Conservation (phyloP, 257 asterid species). For the Dorcoceras hygrometricum region DNA sequence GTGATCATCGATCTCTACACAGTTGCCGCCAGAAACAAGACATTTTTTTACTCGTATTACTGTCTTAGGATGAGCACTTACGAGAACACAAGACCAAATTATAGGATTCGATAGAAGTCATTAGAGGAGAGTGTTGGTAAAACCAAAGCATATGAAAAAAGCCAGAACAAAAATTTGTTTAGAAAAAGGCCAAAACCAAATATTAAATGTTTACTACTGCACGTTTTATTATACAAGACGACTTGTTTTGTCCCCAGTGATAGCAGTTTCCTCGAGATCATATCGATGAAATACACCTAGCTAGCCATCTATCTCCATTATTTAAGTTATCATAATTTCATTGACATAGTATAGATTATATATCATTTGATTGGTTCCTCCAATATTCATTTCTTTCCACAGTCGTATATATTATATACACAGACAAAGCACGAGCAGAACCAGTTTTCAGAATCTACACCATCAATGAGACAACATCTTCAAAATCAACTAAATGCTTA, state of each 20-base stretch:
- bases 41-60: too few relatives aligned
- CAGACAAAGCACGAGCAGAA: neutral
- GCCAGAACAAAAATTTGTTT: neutral
- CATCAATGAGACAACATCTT: constrained; percentile 19
- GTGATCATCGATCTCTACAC: too few relatives aligned
- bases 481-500: neutral
- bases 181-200: too few relatives aligned
- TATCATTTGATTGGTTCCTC: neutral
- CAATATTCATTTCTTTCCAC: neutral
- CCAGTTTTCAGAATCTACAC: constrained; percentile 17
- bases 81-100: neutral
- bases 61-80: neutral
- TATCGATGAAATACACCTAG: constrained; percentile 18
- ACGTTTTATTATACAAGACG: neutral
- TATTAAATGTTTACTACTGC: neutral
- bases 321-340: too few relatives aligned
- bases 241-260: constrained; percentile 12
- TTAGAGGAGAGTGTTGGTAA: neutral
- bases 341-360: too few relatives aligned
- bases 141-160: neutral
- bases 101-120: too few relatives aligned
- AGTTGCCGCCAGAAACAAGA: too few relatives aligned
- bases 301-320: constrained; percentile 18
- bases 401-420: neutral
- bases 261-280: constrained; percentile 26